Evolutionary conservation across 257 asterid genomes (phyloP).

Genomic region (Solanum ahanhuiri): DNA sequence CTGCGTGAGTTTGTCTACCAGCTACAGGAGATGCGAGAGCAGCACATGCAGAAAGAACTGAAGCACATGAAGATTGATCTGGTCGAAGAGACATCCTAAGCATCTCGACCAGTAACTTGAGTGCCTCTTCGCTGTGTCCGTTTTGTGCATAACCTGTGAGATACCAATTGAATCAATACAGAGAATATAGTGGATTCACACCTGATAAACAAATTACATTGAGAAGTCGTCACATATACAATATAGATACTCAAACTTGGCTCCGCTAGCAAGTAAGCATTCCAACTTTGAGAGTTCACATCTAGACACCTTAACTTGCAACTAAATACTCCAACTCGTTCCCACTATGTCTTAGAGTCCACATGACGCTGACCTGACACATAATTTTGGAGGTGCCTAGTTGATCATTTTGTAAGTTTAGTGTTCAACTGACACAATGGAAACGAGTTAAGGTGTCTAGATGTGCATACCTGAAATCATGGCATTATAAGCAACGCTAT

Average conservation of each 20-base stretch:
- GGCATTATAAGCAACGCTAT: conserved; percentile 4
- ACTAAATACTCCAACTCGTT: background rate
- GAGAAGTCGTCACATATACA: background rate
- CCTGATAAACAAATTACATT: background rate
- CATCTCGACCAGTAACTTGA: background rate
- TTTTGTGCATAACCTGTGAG: conserved; percentile 11
- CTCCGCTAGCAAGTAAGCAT: background rate
- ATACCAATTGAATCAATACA: background rate
- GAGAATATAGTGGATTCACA: background rate
- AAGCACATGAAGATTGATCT: background rate
- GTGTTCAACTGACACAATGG: background rate
- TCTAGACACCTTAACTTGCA: background rate
- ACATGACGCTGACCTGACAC: background rate
- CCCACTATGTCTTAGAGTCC: background rate
- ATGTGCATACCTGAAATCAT: conserved; percentile 1
- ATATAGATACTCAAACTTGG: background rate
- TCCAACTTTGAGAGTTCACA: background rate
- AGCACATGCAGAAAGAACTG: conserved; percentile 6
- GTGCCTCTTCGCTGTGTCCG: background rate
- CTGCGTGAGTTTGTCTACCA: conserved; percentile 10
- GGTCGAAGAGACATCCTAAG: conserved; percentile 5
- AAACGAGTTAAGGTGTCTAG: background rate
- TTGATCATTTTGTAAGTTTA: background rate
- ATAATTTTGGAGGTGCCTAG: background rate
- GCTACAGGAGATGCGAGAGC: conserved; percentile 1